Percentiles rank a stretch among this genome's conserved stretches.
phyloP scores from a whole-genome alignment of 495 filamentous ascomycete species.

The Xylaria castorea region DNA sequence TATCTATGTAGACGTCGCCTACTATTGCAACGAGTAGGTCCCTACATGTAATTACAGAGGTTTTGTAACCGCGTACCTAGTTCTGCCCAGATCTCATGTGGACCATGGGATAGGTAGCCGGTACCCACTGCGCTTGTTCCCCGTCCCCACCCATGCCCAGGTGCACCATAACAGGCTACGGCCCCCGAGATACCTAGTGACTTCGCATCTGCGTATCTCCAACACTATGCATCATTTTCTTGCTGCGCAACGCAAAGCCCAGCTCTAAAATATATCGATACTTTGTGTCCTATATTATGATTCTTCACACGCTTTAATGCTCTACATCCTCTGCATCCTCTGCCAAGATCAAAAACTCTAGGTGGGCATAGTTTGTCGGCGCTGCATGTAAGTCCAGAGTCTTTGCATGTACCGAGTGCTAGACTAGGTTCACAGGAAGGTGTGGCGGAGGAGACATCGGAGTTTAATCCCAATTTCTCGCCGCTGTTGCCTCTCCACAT shows the following conservation, averaged over 20 bases:
- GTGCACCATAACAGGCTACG: too few species aligned
- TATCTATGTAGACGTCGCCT: too few species aligned
- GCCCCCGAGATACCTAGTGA: background rate
- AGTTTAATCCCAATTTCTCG: background rate
- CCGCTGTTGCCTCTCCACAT: slow-evolving; percentile 14
- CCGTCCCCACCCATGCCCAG: too few species aligned
- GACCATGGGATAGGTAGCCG: too few species aligned
- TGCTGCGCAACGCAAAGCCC: background rate
- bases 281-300: background rate
- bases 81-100: too few species aligned
- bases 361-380: background rate
- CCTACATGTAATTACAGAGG: too few species aligned
- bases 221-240: background rate
- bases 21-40: too few species aligned
- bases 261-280: background rate
- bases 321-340: background rate
- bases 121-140: background rate
- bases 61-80: too few species aligned
- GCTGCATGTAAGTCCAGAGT: background rate
- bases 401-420: background rate
- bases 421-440: slow-evolving; percentile 8
- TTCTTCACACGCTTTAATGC: background rate
- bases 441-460: background rate
- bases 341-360: background rate
- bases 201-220: background rate